These are phyloP conservation scores for Annona squamosa DNA, from an alignment of 164 flowering plant genomes.

Conservation along the genomic window DNA sequence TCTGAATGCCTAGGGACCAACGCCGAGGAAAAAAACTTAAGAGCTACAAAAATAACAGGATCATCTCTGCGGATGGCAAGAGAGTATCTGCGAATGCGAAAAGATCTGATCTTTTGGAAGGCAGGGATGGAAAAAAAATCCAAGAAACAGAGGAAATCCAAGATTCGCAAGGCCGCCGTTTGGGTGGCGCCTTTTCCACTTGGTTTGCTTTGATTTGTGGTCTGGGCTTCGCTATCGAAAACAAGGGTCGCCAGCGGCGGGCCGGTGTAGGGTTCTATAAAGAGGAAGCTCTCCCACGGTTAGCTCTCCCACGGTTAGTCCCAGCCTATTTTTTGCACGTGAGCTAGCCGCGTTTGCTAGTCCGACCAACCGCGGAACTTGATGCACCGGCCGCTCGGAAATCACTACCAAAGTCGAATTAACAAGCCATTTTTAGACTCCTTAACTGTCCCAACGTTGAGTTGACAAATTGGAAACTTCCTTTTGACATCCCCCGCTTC, in stretches of 20 bases:
- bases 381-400: no score
- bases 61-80: neutral
- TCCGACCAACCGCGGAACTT: no score
- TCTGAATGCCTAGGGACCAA: neutral
- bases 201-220: neutral
- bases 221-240: neutral
- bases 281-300: neutral
- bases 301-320: neutral
- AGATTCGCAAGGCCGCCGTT: neutral
- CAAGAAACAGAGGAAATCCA: neutral
- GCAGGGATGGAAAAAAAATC: neutral
- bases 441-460: no score
- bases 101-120: neutral
- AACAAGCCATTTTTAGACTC: no score
- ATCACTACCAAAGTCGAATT: no score
- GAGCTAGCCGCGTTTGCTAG: neutral
- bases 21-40: neutral
- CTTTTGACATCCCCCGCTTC: no score
- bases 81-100: neutral
- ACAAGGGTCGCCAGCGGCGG: neutral
- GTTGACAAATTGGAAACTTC: no score
- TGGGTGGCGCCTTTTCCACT: neutral
- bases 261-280: neutral
- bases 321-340: neutral
- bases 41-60: neutral